phyloP scores from a whole-genome alignment of 164 flowering plant genomes.

The Vitis labrusca region DNA sequence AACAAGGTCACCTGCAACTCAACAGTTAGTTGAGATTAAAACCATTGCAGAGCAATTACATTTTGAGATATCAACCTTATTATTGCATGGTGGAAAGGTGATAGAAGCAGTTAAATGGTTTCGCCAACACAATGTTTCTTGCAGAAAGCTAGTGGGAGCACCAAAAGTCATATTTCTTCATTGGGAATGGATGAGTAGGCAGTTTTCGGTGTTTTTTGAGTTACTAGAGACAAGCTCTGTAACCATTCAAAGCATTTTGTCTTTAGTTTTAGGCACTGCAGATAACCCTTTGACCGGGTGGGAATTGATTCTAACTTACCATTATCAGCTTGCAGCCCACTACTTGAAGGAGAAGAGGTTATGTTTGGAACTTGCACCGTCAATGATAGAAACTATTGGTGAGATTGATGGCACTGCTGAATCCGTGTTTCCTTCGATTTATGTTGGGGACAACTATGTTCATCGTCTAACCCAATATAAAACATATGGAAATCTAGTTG shows the following conservation, averaged over 20 bases:
- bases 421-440: slow-evolving; percentile 69
- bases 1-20: slow-evolving; percentile 77
- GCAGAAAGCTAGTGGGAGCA: slow-evolving; percentile 61
- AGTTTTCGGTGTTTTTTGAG: slow-evolving; percentile 86
- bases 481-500: slow-evolving; percentile 94
- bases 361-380: slow-evolving; percentile 53
- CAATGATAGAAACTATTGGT: slow-evolving; percentile 44
- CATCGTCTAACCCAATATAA: slow-evolving; percentile 91
- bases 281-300: slow-evolving; percentile 64
- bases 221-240: slow-evolving; percentile 19
- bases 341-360: too few species aligned
- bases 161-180: slow-evolving; percentile 74
- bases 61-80: slow-evolving; percentile 86
- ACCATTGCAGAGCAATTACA: slow-evolving; percentile 78
- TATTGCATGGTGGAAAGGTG: slow-evolving; percentile 88
- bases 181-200: slow-evolving; percentile 98
- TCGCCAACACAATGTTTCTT: slow-evolving; percentile 60
- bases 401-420: slow-evolving; percentile 54
- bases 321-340: too few species aligned
- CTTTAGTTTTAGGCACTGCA: slow-evolving; percentile 31
- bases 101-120: slow-evolving; percentile 88
- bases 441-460: slow-evolving; percentile 92
- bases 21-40: slow-evolving; percentile 85
- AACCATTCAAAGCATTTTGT: slow-evolving; percentile 34
- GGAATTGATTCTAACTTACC: too few species aligned